Base-by-base conservation (phyloP, 805 yeast species). In the Saccharomycopsis sp. region DNA sequence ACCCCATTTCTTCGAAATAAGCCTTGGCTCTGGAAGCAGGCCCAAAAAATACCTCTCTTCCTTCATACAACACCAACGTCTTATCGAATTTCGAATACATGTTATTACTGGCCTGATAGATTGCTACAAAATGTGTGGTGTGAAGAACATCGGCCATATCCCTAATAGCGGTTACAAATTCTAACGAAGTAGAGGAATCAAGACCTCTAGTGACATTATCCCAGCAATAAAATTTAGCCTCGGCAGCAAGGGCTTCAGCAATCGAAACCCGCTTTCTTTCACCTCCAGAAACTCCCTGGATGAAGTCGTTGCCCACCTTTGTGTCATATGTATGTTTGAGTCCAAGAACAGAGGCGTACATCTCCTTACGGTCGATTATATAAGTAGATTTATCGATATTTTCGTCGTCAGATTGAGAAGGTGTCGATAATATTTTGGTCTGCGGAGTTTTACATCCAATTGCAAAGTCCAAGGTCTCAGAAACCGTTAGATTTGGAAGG, bases 181-280 rank as follows among this genome's bases (percentile, higher is more conserved):
- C 92, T 63, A 86, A 75, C 2, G 96, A 96, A 49, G 94, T 87
- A 9, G 94, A 86, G 2, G 94, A 79, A 72, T 88, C 96, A 60
- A 89, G 76, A 66, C 96, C 96, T 74, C 94, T 81, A 3, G 96
- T 89, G 3, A 93, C 86, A 67, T 89, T 89, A 74, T 88, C 92
- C 83, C 88, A 85, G 70, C 87, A 82, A 63, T 79, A 84, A 55
- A 86, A 74, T 54, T 80, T 73, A 34, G 89, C 86, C 34, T 85
- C 82, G 54, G 84, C 77, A 53, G 86, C 79, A 52, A 86, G 73
- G 1, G 87, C 87, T 71, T 88, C 96, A 9, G 91, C 89, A 65
- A 88, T 84, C 8, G 93, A 85, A 2, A 88, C 93, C 74, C 96
- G 81, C 72, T 87, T 87, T 64, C 96, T 76, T 73, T 88, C 94